Evolutionary conservation across 768 basidiomycete species (phyloP).

Genomic region (Pisolithus orientalis): DNA sequence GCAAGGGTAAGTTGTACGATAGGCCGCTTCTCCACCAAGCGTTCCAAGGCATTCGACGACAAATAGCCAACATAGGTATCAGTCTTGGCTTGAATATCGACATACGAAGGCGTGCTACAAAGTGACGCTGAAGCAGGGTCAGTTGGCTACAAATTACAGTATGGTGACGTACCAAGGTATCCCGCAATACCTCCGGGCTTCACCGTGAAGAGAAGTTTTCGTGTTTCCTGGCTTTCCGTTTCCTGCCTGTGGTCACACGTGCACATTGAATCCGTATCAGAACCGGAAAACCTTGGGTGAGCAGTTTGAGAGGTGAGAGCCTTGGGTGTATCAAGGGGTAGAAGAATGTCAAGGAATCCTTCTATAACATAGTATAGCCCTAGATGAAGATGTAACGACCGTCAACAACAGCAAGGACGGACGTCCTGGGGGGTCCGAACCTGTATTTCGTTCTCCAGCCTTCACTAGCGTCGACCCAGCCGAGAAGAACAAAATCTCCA

Average conservation of each 20-base stretch:
- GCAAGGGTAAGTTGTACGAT: constrained; percentile 94
- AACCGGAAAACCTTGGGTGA: constrained; percentile 14
- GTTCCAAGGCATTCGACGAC: constrained; percentile 81
- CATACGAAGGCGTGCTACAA: constrained; percentile 89
- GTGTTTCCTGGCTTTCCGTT: constrained; percentile 28
- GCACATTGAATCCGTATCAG: constrained; percentile 34
- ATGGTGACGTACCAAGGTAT: constrained; percentile 63
- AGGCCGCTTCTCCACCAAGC: constrained; percentile 87
- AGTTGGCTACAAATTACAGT: neutral
- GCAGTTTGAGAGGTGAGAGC: constrained; percentile 4
- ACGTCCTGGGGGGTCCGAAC: constrained; percentile 30
- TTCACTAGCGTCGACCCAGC: constrained; percentile 81
- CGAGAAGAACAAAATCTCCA: constrained; percentile 91
- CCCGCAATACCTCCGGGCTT: constrained; percentile 98
- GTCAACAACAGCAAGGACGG: neutral
- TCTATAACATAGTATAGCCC: constrained; percentile 94
- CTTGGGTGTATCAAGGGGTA: constrained; percentile 38
- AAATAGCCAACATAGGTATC: constrained; percentile 98
- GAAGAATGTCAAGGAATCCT: constrained; percentile 87
- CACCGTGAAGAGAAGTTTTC: constrained; percentile 85
- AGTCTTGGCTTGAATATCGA: constrained; percentile 94
- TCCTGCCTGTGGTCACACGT: constrained; percentile 29
- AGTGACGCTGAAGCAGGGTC: constrained; percentile 58
- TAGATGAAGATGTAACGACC: constrained; percentile 15
- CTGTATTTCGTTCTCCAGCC: constrained; percentile 86